Conservation (phyloP, 1,139 yeast genomes). For the Yamadazyma friedrichii region DNA sequence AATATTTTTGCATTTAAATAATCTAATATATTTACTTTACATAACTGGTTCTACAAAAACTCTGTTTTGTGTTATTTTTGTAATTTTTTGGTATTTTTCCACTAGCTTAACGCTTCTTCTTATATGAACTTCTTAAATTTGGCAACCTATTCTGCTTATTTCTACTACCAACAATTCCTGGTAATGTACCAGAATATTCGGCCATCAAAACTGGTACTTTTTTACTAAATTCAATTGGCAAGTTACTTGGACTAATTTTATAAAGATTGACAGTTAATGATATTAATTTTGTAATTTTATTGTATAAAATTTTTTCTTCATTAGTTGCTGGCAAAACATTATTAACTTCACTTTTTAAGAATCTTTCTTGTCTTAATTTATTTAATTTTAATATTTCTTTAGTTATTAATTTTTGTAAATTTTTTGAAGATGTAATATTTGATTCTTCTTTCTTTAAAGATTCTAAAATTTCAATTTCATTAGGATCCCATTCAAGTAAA, state of each 20-base stretch:
- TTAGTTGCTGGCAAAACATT: slow-evolving; percentile 28
- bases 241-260: slow-evolving; percentile 25
- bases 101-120: slow-evolving; percentile 27
- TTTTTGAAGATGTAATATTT: slow-evolving; percentile 26
- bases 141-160: slow-evolving; percentile 34
- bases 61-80: no score
- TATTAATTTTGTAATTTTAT: slow-evolving; percentile 43
- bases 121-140: slow-evolving; percentile 40
- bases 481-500: slow-evolving; percentile 40
- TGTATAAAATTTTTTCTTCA: slow-evolving; percentile 30
- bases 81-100: slow-evolving; percentile 1
- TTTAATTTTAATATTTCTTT: slow-evolving; percentile 57
- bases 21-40: background rate
- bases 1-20: background rate
- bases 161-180: slow-evolving; percentile 46
- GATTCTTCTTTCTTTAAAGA: slow-evolving; percentile 27
- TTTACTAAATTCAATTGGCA: slow-evolving; percentile 37
- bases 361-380: slow-evolving; percentile 60
- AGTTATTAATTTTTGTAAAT: slow-evolving; percentile 54
- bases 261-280: slow-evolving; percentile 29
- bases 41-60: background rate
- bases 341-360: slow-evolving; percentile 30
- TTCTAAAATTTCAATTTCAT: slow-evolving; percentile 24
- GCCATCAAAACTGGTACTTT: slow-evolving; percentile 69
- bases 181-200: slow-evolving; percentile 78